Base-by-base conservation (phyloP, 106 monocot species). In the Posidonia australis region DNA sequence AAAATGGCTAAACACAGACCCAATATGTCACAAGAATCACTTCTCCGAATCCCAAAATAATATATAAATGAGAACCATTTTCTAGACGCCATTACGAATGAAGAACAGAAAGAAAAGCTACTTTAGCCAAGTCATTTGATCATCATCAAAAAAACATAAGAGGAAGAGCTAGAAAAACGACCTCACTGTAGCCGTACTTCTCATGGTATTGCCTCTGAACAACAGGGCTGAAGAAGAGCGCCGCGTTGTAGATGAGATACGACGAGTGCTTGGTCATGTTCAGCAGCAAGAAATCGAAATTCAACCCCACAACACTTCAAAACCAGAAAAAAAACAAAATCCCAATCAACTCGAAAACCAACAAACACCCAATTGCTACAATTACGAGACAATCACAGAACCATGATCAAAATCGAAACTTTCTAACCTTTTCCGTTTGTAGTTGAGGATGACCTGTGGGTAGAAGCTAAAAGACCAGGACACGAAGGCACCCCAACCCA, bases 381-480 rank as follows among this genome's bases (percentile, higher is more conserved):
- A 28, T 55, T 21, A 9, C 55, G 3, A 7, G 4, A 14, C 5
- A 16, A 58, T 31, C 30, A 58, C 26, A 11, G 29, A 55, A 68
- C 25, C 19, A 24, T 9, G 53, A 66, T 51, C 44, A 75, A 36
- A 66, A 54, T 44, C 62, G 19, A 5, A 66, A 42, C 19, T 55
- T 76, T 20, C 21, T 54, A n/a, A 85, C 80, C 92, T 87, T 69
- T 87, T 92, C 29, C 92, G 68, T 61, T 61, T 81, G 80, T 73
- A 87, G 67, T 92, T 92, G 80, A 92, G 92, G 63, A 92, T 13
- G 68, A 80, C 87, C 67, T 92, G 92, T 18, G 92, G 92, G 70
- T 92, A 92, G 82, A 92, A 92, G 76, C 92, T 92, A 66, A 87
- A 77, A 14, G 92, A 92, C 92, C 92, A 92, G 0, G 87, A 77